Conservation (phyloP, 2,329 filamentous ascomycete species). For the Cordyceps pruinosa region DNA sequence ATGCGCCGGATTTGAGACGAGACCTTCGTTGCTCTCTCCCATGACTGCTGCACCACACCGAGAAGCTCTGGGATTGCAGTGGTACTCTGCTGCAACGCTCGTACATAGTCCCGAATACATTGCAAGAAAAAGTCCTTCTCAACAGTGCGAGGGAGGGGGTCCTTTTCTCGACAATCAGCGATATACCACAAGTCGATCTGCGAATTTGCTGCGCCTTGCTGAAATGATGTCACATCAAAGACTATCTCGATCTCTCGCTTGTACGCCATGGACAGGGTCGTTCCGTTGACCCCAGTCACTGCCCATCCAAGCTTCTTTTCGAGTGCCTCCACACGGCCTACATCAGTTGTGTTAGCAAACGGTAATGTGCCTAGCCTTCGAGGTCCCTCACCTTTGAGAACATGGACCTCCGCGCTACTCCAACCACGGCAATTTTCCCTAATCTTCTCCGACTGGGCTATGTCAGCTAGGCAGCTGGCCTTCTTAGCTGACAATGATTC, state of each 20-base stretch:
- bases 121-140: slow-evolving; percentile 72
- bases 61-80: slow-evolving; percentile 54
- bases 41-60: slow-evolving; percentile 50
- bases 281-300: slow-evolving; percentile 55
- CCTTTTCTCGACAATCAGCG: slow-evolving; percentile 47
- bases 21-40: slow-evolving; percentile 57
- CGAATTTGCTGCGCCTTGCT: slow-evolving; percentile 37
- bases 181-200: slow-evolving; percentile 66
- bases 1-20: slow-evolving; percentile 55
- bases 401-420: slow-evolving; percentile 72
- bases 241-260: slow-evolving; percentile 64
- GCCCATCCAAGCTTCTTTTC: slow-evolving; percentile 66
- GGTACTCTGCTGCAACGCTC: slow-evolving; percentile 51
- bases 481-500: slow-evolving; percentile 60
- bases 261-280: slow-evolving; percentile 65
- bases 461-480: slow-evolving; percentile 62
- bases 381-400: slow-evolving; percentile 58
- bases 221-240: slow-evolving; percentile 61
- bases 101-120: slow-evolving; percentile 61
- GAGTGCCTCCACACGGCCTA: slow-evolving; percentile 58
- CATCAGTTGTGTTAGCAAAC: slow-evolving; percentile 30
- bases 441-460: slow-evolving; percentile 73
- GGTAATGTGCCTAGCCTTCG: not conserved
- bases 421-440: slow-evolving; percentile 86
- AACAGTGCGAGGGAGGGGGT: slow-evolving; percentile 48